Evolutionary conservation across 805 yeast species (phyloP), one percentile per base, ranked within the genome.

Genomic region (Ogataea nitratoaversa): DNA sequence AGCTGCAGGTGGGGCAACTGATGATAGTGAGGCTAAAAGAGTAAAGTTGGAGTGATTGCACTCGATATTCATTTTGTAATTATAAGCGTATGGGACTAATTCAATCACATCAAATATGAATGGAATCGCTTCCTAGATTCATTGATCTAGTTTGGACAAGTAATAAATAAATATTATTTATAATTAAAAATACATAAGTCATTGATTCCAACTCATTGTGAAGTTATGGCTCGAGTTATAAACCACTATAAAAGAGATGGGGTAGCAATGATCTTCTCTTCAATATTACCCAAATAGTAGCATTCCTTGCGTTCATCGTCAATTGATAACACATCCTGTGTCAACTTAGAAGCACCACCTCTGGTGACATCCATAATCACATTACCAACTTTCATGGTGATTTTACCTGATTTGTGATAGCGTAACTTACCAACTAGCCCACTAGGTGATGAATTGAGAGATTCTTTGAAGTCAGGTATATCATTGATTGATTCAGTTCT

Each of bases 331-430:
- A 86, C 68, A 43, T 87, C 91, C 59, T 91, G 96, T 20, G 84
- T 63, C 46, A 88, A 81, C 4, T 75, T 70, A 6, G 84, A 60
- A 11, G 79, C 72, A 3, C 86, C 78, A 13, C 96, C 96, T 52
- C 76, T 72, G 4, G 79, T 68, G 18, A 89, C 79, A 41, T 83
- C 87, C 71, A 81, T 73, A 3, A 75, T 69, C 7, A 78, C 74
- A 37, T 78, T 75, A 12, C 95, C 96, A 29, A 91, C 65, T 44
- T 78, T 74, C 60, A 90, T 73, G 3, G 95, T 72, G 17, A 88
- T 60, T 56, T 76, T 85, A 3, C 98, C 98, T 1, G 96, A 86
- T 53, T 81, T 76, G 59, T 90, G 96, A 34, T 82, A 69, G 40
- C 91, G 76, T 25, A 91, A 55, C 8, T 74, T 70, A 5, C 97